Base-by-base conservation (phyloP, 1,139 yeast species). In the Candida sp. region DNA sequence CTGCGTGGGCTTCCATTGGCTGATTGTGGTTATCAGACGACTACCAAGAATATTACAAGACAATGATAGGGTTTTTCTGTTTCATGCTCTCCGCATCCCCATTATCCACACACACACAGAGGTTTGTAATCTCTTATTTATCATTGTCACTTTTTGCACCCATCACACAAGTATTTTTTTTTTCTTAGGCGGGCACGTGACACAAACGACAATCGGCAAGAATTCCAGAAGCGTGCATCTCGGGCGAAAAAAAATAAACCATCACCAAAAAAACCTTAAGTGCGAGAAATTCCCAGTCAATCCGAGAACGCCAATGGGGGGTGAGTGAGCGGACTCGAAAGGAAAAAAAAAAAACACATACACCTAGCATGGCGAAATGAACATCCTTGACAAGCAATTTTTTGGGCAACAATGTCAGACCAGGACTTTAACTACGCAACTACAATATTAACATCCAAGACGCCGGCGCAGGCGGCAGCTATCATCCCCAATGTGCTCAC, bases 401-500 rank as follows among this genome's bases (percentile, higher is more conserved):
- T 7, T 30, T 30, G 32, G 22, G n/a, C 25, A 17, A 28, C 5
- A n/a, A 44, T 34, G 37, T 6, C 40, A 9, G 44, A 34, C 12
- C 48, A 45, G 12, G 38, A 30, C 31, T 75, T 69, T 51, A 71
- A 76, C 52, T 58, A 52, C 48, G 58, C 61, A n/a, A 77, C 82
- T 11, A 61, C 78, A 11, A 73, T 77, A 38, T 68, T 77, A 52
- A 77, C 82, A 2, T 68, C 77, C 42, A 75, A 75, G 63, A 54
- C 75, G 3, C 82, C 82, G 1, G 66, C 67, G 44, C 77, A 75
- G 52, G 78, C 80, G 25, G 74, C 80, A 17, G 60, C 68, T 27
- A 71, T 75, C 42, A 68, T 77, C 27, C 77, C 79, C 44, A 69
- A 68, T 51, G 65, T 70, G 32, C 56, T 73, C 47, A 63, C 68